phyloP scores from a whole-genome alignment of 441 rosid genomes.

The Syzygium malaccense region DNA sequence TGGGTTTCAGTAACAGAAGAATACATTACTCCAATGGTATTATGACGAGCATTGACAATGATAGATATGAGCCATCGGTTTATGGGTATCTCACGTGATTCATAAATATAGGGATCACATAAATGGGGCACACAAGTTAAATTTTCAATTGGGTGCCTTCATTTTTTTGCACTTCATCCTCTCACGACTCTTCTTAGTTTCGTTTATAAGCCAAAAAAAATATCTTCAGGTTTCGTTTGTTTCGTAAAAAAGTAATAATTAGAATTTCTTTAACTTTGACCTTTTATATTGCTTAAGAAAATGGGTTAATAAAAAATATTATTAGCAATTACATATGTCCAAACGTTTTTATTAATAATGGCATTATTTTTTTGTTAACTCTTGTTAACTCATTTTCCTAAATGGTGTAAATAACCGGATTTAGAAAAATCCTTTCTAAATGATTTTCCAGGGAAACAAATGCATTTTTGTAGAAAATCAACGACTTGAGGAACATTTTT shows the following conservation, averaged over 20 bases:
- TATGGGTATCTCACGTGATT: not conserved
- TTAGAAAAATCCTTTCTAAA: not conserved
- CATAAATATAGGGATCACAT: not conserved
- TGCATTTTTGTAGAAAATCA: not conserved
- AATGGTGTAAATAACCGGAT: not conserved
- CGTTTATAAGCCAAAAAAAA: not conserved
- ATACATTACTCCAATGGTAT: not conserved
- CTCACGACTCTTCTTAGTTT: not conserved
- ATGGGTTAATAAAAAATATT: not conserved
- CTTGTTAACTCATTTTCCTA: not conserved
- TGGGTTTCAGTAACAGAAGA: not conserved
- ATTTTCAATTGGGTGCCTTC: not conserved
- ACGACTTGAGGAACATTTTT: not conserved
- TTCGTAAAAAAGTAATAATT: not conserved
- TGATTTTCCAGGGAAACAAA: not conserved
- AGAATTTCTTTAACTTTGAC: not conserved
- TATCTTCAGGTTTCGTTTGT: not conserved
- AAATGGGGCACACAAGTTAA: not conserved
- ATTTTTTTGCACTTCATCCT: not conserved
- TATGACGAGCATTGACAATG: not conserved
- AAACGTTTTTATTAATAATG: not conserved
- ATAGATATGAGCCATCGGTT: too few relatives aligned
- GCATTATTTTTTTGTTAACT: not conserved
- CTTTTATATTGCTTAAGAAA: not conserved
- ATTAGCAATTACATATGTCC: not conserved